Evolutionary conservation across 192 early-diverging fungal species (phyloP).

Genomic region (Phycomyces nitens): DNA sequence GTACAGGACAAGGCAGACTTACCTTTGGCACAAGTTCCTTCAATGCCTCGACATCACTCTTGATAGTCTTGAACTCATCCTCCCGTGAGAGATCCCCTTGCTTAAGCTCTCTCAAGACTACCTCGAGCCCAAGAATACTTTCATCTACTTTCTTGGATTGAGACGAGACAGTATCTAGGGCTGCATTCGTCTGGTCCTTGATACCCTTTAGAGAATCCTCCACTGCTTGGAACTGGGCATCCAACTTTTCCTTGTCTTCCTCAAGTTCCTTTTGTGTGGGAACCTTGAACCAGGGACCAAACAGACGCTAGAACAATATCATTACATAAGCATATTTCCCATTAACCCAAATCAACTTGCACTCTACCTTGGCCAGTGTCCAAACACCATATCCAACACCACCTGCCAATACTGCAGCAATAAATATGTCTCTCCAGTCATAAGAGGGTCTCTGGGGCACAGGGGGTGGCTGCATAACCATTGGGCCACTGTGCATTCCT

Average conservation of each 20-base stretch:
- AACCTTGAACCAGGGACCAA: slow-evolving; percentile 56
- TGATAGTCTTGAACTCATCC: slow-evolving; percentile 66
- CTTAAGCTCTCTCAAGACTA: slow-evolving; percentile 58
- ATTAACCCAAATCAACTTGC: not conserved
- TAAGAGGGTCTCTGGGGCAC: slow-evolving; percentile 56
- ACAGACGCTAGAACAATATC: slow-evolving; percentile 42
- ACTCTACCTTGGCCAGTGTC: slow-evolving; percentile 64
- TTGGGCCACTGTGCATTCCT: slow-evolving; percentile 27
- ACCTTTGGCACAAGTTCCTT: slow-evolving; percentile 76
- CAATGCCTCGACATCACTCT: slow-evolving; percentile 71
- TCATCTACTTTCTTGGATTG: slow-evolving; percentile 71
- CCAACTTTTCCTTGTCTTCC: slow-evolving; percentile 65
- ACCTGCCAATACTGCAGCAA: slow-evolving; percentile 80
- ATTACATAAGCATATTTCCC: not conserved
- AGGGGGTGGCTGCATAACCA: slow-evolving; percentile 42
- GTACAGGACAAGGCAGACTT: slow-evolving; percentile 9
- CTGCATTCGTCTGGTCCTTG: slow-evolving; percentile 59
- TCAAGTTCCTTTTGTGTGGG: slow-evolving; percentile 69
- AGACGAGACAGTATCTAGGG: slow-evolving; percentile 59
- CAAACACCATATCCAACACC: slow-evolving; percentile 90
- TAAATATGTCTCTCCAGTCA: slow-evolving; percentile 93
- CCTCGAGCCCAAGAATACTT: slow-evolving; percentile 61
- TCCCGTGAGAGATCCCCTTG: slow-evolving; percentile 63
- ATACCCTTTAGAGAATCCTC: slow-evolving; percentile 51
- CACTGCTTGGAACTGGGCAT: slow-evolving; percentile 56